These are phyloP conservation scores for Globisporangium camurandrum DNA, from an alignment of 352 stramenopile genomes.

Conservation along the genomic window DNA sequence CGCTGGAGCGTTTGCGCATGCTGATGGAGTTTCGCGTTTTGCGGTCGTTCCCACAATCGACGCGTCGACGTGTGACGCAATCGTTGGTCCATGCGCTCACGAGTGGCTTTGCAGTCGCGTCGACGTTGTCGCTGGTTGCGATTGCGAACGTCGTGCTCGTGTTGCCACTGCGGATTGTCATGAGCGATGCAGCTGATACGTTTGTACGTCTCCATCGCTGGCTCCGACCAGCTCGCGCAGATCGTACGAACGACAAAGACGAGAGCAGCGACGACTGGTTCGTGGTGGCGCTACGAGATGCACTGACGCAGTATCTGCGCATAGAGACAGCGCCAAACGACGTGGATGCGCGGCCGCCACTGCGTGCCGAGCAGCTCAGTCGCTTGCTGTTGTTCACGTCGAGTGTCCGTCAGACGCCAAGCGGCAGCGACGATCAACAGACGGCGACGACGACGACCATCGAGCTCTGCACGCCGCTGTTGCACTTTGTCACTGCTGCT, in stretches of 20 bases:
- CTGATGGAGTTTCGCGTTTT: conserved; percentile 70
- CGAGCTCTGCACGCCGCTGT: conserved; percentile 3
- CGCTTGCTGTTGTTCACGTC: conserved; percentile 41
- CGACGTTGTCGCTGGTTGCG: conserved; percentile 24
- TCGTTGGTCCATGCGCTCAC: conserved; percentile 47
- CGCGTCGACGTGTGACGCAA: conserved; percentile 40
- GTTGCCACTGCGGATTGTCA: conserved; percentile 35
- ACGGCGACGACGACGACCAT: conserved; percentile 5
- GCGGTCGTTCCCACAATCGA: conserved; percentile 64
- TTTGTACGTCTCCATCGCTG: conserved; percentile 24
- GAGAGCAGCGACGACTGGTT: conserved; percentile 7
- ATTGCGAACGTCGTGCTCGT: conserved; percentile 43
- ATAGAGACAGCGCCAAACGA: background rate
- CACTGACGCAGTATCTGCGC: conserved; percentile 15
- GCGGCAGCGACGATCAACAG: conserved; percentile 1
- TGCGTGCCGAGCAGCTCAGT: conserved; percentile 27
- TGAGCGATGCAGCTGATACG: conserved; percentile 17
- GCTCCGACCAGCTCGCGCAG: conserved; percentile 9
- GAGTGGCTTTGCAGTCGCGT: conserved; percentile 31
- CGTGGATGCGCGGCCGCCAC: background rate
- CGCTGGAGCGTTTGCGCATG: conserved; percentile 50
- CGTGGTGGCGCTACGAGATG: conserved; percentile 6
- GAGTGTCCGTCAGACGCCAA: conserved; percentile 3
- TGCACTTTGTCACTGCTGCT: conserved; percentile 6
- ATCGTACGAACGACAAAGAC: background rate